Base-by-base conservation (phyloP, 257 asterid genomes). In the Forsythia viridissima region DNA sequence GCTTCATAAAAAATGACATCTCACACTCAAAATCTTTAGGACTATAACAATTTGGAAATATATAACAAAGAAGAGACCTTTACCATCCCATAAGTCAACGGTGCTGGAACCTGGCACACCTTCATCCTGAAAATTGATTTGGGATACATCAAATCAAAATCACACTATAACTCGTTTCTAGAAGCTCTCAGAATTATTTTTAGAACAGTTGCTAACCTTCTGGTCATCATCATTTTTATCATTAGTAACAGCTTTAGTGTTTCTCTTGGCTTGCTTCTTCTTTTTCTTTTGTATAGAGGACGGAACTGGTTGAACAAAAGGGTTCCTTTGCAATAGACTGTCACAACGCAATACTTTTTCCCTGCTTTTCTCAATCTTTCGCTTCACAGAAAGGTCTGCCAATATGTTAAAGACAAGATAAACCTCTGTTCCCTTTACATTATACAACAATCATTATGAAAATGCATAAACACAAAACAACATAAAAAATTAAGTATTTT, bases 311-410 rank as follows among this genome's bases (percentile, higher is more conserved):
- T 93, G 80, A 77, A 93, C 79, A 82, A 91, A 93, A 48, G 94
- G 91, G 79, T 93, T 95, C 77, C 87, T 90, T 85, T 92, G 96
- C 81, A 95, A 79, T 79, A 95, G 24, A 83, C 97, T 95, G 40
- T 95, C 97, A 78, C 84, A 84, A 15, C 86, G 91, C 57, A 95
- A 87, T 42, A 92, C 96, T 79, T 88, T 90, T 61, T 90, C 94
- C 84, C 97, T 84, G 80, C 80, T 89, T 81, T 93, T 95, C 81
- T 95, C 98, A 81, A 95, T 93, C 91, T 93, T 95, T 36, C 96
- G 87, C 83, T 85, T 92, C 59, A 83, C 92, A 69, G 98, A 86
- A 79, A 91, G 92, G 87, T 95, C 99, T 95, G 88, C 76, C 39
- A 74, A 44, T 59, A 59, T 66, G 71, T 24, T 39, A 42, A 9